Evolutionary conservation across 2,329 filamentous ascomycete genomes (phyloP), one percentile per base, ranked within the genome.

Genomic region (Paraphaeosphaeria sporulosa): DNA sequence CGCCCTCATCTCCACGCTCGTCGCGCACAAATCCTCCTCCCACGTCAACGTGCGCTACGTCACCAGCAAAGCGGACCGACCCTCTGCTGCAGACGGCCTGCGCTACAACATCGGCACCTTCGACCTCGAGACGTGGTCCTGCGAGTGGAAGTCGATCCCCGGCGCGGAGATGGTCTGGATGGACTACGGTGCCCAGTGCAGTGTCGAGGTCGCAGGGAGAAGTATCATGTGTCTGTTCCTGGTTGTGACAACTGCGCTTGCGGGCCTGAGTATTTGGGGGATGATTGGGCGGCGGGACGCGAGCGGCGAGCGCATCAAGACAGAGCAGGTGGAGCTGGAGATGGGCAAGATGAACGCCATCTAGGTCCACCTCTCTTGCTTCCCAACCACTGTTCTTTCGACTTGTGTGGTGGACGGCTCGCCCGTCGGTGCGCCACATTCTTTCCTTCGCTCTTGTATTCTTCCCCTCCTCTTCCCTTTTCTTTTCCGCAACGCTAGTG

Each of bases 91-190:
- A 21, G 61, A 67, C 17, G 62, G 65, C 36, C 52, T 69, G 55
- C 69, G 71, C 27, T 77, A 77, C 62, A 69, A 73, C 60, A 61
- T 66, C 34, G 75, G 75, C 47, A 72, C 62, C 25, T 77, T 77
- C 52, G 75, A 77, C 34, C 68, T 77, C 13, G 75, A 76, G 55
- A 76, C 73, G 0, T 77, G 75, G 74, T 61, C 67, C 10, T 77
- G 74, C 57, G 71, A 75, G 21, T 64, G 76, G 10, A 66, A 70
- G 59, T 50, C 51, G 5, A 64, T 68, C 0, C 27, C 48, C 1
- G 70, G 70, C 10, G 71, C 70, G 0, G 56, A 44, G 15, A 72
- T 73, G 58, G 75, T 73, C 2, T 59, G 54, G 32, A 64, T 68
- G 4, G 73, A 76, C 27, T 76, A 76, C 34, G 50, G 40, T 7